Evolutionary conservation across 164 flowering plant species (phyloP).

Genomic region (Kalanchoe fedtschenkoi): DNA sequence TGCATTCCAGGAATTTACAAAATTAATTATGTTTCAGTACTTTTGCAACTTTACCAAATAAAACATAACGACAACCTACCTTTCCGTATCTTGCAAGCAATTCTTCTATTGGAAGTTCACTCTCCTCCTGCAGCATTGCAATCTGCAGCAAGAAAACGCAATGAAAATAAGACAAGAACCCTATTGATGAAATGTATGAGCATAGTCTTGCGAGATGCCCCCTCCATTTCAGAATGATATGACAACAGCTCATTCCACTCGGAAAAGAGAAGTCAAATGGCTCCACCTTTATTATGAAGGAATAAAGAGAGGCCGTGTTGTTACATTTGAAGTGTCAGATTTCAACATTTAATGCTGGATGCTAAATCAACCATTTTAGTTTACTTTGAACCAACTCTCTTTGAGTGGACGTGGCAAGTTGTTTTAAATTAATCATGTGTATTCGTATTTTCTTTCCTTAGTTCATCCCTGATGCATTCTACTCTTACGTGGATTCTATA

Average conservation of each 20-base stretch:
- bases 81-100: slow-evolving; percentile 72
- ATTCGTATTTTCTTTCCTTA: too few species aligned
- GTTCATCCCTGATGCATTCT: too few species aligned
- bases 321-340: background rate
- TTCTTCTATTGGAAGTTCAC: slow-evolving; percentile 80
- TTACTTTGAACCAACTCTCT: background rate
- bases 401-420: background rate
- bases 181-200: background rate
- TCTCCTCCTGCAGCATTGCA: slow-evolving; percentile 76
- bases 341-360: background rate
- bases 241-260: background rate
- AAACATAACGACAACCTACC: slow-evolving; percentile 31
- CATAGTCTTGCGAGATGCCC: background rate
- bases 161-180: slow-evolving; percentile 8
- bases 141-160: slow-evolving; percentile 44
- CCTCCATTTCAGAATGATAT: background rate
- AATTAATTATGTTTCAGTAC: background rate
- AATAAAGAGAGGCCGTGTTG: background rate
- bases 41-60: slow-evolving; percentile 1
- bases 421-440: background rate
- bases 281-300: background rate
- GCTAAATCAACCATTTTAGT: too few species aligned
- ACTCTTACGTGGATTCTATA: too few species aligned
- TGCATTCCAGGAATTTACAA: background rate
- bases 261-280: too few species aligned